Evolutionary conservation across 345 rosid genomes (phyloP), one percentile per base, ranked within the genome.

Genomic region (Heritiera fomes): DNA sequence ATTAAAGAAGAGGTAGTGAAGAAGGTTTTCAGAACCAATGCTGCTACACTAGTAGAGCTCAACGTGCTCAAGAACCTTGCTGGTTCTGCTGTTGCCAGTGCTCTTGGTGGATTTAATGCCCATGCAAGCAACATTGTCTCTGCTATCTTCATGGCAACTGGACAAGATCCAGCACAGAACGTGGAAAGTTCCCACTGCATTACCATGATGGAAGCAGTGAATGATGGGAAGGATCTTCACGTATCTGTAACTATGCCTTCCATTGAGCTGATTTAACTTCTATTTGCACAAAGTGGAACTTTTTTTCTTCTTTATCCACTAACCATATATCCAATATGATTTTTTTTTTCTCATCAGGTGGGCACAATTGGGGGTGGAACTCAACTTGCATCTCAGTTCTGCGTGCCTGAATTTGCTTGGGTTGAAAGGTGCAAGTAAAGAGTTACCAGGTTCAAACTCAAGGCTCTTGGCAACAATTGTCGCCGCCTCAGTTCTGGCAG

Each of bases 311-410:
- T 11, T 47, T 28, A 43, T 46, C 49, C n/a, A 12, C 56, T 41
- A 11, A 11, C 34, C 34, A 47, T 3, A 20, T 23, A 17, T n/a
- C 73, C 40, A 17, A 55, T 56, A 46, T 15, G 30, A 6, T 1
- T 34, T 58, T 43, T 59, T 38, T n/a, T 8, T 75, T 59, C 7
- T 53, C 8, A 20, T 65, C 84, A 87, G 90, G 90, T 88, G 30
- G 91, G 91, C 4, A 88, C 91, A 0, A 85, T 88, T 3, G 91
- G 91, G 52, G 91, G 91, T 2, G 91, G 89, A 53, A 88, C 91
- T 5, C 89, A 86, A 56, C 88, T 88, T 6, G 84, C 87, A 52
- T 88, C 91, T 7, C 89, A 88, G 41, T 79, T 79, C 91, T 18
- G 91, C 91, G 18, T 88, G 91, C 83, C 65, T 88, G 81, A 84